Evolutionary conservation across 805 yeast genomes (phyloP), one percentile per base, ranked within the genome.

Genomic region (Saccharomyces mikatae): DNA sequence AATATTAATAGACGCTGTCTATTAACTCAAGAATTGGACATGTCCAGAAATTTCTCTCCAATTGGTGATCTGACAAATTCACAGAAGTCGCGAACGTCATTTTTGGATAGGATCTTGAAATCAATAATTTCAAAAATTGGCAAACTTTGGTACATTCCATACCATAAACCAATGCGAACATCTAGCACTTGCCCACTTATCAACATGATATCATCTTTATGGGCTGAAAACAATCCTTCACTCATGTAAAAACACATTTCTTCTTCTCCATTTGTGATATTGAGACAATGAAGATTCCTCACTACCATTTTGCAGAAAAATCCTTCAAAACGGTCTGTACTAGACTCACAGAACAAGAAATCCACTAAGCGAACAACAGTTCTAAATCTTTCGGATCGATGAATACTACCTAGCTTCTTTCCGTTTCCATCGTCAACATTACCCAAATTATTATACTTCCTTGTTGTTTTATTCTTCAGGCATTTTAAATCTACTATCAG

Each of bases 111-210:
- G 1, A 27, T 26, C 3, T 52, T 47, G 9, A 63, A 46, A 24
- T 60, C 60, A 9, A 64, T 31, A 6, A 54, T 51, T 52, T 63
- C 66, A 52, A 58, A 53, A 27, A 28, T 24, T 10, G 41, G 50
- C 41, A 4, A 22, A 17, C 44, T 31, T 49, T 22, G 27, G 28
- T 14, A 30, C 32, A 9, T 49, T 17, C 49, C 24, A 22, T 49
- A 46, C 56, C 61, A 56, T 2, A 55, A 46, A 1, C 56, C 56
- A 2, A 61, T 41, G 13, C 53, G 52, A 8, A 63, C 36, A 41
- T 58, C 61, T 22, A 62, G 46, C n/a, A 60, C 55, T 44, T 56
- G 62, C 27, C 63, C 62, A 6, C 30, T 47, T 48, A 57, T 58
- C 17, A 52, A 55, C 9, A 14, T 30, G 6, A 11, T n/a, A 26